Conservation (phyloP, 352 stramenopile genomes). For the Globisporangium carolinianum region DNA sequence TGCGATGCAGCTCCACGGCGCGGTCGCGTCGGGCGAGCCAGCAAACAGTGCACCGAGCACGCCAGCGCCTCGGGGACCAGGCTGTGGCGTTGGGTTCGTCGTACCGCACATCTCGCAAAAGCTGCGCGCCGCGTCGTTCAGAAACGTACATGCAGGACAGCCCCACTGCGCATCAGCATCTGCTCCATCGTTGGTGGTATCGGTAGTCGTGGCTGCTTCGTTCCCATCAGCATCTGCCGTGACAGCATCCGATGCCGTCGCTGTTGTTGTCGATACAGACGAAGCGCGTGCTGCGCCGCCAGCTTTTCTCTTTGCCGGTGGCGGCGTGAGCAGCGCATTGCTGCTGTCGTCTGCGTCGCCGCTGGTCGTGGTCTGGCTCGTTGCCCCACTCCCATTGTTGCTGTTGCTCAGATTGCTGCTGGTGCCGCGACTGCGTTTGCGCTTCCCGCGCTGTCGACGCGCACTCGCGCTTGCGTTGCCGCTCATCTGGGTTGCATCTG, state of each 20-base stretch:
- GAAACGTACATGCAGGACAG: conserved; percentile 63
- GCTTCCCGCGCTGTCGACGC: conserved; percentile 21
- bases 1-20: conserved; percentile 57
- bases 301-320: conserved; percentile 6
- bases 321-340: neutral
- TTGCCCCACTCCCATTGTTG: neutral
- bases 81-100: conserved; percentile 31
- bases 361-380: neutral
- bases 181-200: conserved; percentile 2
- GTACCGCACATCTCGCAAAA: conserved; percentile 80
- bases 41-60: conserved; percentile 1
- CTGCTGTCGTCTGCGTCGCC: conserved; percentile 3
- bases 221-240: neutral
- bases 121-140: conserved; percentile 49
- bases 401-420: conserved; percentile 3
- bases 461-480: conserved; percentile 8
- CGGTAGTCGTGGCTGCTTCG: conserved; percentile 4
- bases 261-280: conserved; percentile 7
- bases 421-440: conserved; percentile 22
- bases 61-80: neutral
- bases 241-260: no score
- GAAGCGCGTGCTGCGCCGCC: neutral
- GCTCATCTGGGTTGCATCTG: neutral
- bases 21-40: conserved; percentile 5
- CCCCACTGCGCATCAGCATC: conserved; percentile 30